Conservation (phyloP, 2,329 filamentous ascomycete genomes). For the Cladorrhinum sp. region DNA sequence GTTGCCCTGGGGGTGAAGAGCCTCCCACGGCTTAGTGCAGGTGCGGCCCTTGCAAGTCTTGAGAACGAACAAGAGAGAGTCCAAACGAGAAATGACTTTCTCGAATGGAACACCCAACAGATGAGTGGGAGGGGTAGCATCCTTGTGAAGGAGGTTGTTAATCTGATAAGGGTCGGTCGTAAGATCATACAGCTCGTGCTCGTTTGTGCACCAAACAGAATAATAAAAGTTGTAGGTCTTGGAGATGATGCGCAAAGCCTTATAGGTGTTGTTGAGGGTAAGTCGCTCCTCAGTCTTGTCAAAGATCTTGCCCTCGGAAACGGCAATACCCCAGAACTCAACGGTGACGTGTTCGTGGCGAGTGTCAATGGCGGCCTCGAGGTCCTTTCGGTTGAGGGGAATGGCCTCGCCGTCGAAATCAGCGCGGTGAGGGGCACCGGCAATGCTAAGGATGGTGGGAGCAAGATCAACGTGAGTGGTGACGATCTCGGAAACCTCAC, state of each 20-base stretch:
- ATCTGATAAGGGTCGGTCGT: conserved; percentile 53
- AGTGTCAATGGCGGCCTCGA: conserved; percentile 22
- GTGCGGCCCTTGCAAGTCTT: conserved; percentile 57
- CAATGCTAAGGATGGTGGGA: conserved; percentile 54
- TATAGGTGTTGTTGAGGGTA: conserved; percentile 55
- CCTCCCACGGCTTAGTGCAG: conserved; percentile 56
- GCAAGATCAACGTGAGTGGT: conserved; percentile 64
- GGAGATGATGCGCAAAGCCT: conserved; percentile 54
- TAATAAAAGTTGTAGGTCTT: conserved; percentile 61
- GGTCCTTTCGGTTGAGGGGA: conserved; percentile 33
- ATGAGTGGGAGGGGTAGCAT: conserved; percentile 16
- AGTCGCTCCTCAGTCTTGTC: conserved; percentile 25
- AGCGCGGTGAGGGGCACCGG: conserved; percentile 39
- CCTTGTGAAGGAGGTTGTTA: conserved; percentile 39
- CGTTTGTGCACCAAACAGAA: conserved; percentile 66
- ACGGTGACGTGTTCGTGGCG: conserved; percentile 56
- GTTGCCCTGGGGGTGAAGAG: conserved; percentile 51
- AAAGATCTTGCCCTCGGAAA: conserved; percentile 37
- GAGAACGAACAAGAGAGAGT: conserved; percentile 57
- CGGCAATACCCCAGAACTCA: conserved; percentile 53
- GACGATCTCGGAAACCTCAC: conserved; percentile 42
- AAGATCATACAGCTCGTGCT: conserved; percentile 64
- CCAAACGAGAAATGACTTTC: conserved; percentile 50
- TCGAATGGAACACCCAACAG: conserved; percentile 36
- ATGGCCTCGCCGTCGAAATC: conserved; percentile 59